Conservation (phyloP, 768 basidiomycete species). For the Megacollybia marginata region DNA sequence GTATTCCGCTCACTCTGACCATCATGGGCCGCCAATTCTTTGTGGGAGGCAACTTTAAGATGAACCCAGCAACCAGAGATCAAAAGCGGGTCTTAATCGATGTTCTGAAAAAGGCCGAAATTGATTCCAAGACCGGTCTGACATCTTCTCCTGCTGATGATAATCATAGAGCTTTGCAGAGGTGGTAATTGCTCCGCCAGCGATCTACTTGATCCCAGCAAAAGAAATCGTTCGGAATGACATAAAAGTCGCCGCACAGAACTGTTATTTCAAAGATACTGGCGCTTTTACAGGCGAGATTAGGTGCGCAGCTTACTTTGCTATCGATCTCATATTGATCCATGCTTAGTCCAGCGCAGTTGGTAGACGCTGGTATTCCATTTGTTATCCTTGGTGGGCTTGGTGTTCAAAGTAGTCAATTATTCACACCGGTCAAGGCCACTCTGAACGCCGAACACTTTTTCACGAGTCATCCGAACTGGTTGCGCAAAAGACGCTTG, state of each 20-base stretch:
- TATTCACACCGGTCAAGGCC: conserved; percentile 41
- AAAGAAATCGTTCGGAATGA: conserved; percentile 54
- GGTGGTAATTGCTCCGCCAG: conserved; percentile 89
- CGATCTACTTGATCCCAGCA: conserved; percentile 79
- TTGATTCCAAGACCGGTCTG: conserved; percentile 74
- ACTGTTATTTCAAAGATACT: conserved; percentile 73
- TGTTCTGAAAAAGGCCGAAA: conserved; percentile 67
- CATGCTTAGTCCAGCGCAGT: conserved; percentile 61
- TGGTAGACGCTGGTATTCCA: conserved; percentile 78
- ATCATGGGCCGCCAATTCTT: conserved; percentile 81
- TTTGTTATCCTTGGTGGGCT: conserved; percentile 84
- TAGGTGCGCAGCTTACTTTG: conserved; percentile 42
- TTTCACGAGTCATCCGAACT: conserved; percentile 84
- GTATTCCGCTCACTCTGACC: not conserved
- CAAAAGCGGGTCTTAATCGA: conserved; percentile 61
- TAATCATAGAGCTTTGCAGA: conserved; percentile 38
- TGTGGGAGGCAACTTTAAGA: conserved; percentile 98
- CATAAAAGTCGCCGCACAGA: conserved; percentile 84
- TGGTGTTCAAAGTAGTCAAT: not conserved
- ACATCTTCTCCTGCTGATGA: conserved; percentile 6
- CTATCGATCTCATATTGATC: not conserved
- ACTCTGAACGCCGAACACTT: conserved; percentile 91
- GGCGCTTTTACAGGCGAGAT: conserved; percentile 98
- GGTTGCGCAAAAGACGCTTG: conserved; percentile 82
- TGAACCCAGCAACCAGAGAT: conserved; percentile 73